Base-by-base conservation (phyloP, 2,329 filamentous ascomycete species). In the Colletotrichum eleusines region DNA sequence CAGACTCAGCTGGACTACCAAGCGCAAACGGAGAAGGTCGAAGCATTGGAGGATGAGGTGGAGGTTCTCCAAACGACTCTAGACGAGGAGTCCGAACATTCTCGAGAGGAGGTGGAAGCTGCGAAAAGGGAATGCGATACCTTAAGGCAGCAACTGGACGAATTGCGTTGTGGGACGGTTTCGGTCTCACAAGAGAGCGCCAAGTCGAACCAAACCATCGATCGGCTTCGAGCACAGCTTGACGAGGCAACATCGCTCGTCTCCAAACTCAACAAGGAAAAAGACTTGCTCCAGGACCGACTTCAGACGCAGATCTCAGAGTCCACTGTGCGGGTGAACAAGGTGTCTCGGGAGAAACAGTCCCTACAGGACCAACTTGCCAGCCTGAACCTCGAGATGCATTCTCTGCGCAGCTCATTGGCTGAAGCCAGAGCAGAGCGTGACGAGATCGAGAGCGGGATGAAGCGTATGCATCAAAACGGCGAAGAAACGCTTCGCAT, bases 21-120 rank as follows among this genome's bases (percentile, higher is more conserved):
- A 73, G 78, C 85, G 0, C 84, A 93, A 71, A 84, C 84, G 59
- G 90, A 92, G 74, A 93, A 90, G 77, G 84, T 90, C 2, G 88
- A 92, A 68, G 86, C 86, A 9, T 79, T 95, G 26, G 91, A 95
- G 77, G 92, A 94, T 74, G 92, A 94, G 77, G 85, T 94, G n/a
- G 90, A 93, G 63, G 88, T 93, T 35, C 81, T 95, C 18, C 91
- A 94, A 77, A 84, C 86, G 28, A 88, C 86, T 46, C 80, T 91
- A 53, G 90, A 92, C 60, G 87, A 91, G 71, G 90, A 92, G 77
- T 86, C 87, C 53, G 88, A 91, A 73, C 86, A 88, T 69, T 86
- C 87, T 7, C 87, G 82, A 20, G 80, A 84, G 48, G 84, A 86
- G 54, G 76, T 87, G 12, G 76, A 81, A 61, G 79, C 81, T 54